Base-by-base conservation (phyloP, 345 rosid genomes). In the Brassica incana region DNA sequence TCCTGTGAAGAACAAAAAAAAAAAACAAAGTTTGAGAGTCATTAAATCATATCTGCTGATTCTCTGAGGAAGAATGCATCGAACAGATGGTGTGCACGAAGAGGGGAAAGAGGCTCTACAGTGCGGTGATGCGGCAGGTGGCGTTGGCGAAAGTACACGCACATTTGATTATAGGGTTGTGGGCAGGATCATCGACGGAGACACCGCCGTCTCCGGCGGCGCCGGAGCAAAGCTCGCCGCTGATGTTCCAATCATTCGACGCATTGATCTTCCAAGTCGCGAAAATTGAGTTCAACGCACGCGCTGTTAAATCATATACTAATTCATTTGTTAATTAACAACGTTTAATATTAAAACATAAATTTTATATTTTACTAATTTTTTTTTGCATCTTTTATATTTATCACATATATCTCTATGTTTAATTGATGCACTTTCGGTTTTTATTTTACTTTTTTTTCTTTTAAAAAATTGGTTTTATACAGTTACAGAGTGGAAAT, bases 181-280 rank as follows among this genome's bases (percentile, higher is more conserved):
- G 73, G 1, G 27, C 3, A 0, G 11, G 1, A 52, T 1, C 0
- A 30, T 66, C 54, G 35, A 48, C 59, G 45, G 12, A 0, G 20
- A 84, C 68, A 27, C 2, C 1, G 1, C 1, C 23, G 23, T 78
- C 58, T 6, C 79, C 54, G 61, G 94, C 92, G 3, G 68, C 73
- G 67, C 88, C 94, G 54, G 80, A 84, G 84, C 93, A 89, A 30
- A 83, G 87, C 43, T 89, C 85, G 48, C 93, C 91, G 33, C 83
- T 86, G 20, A 29, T 80, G 81, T 88, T 90, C 92, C 94, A 88
- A 20, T 27, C 48, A 0, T 32, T 66, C 14, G 77, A 10, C 4
- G 69, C 77, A 0, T 0, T 1, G 2, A 65, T 65, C 69, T 11
- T 48, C 83, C 83, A 81, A 9, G 80, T 62, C 6, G 64, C 43